Percentiles rank a stretch among this genome's conserved stretches.
phyloP scores from a whole-genome alignment of 495 filamentous ascomycete species.

The Aspergillus wentii region DNA sequence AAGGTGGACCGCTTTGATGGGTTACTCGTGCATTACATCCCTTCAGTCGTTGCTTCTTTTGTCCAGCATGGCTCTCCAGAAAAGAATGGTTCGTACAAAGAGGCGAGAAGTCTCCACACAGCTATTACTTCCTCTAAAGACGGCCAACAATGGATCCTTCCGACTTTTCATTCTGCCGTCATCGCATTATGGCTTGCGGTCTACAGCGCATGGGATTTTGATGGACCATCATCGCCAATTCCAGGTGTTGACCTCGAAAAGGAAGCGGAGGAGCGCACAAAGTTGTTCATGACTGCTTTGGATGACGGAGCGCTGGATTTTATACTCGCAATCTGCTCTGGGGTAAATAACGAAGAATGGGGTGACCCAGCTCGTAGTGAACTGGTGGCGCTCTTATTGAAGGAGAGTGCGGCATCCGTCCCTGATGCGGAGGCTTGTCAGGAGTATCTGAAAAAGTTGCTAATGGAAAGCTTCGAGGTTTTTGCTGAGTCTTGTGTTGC shows the following conservation, averaged over 20 bases:
- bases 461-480: slow-evolving; percentile 77
- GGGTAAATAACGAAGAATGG: slow-evolving; percentile 71
- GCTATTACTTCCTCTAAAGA: slow-evolving; percentile 59
- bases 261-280: slow-evolving; percentile 64
- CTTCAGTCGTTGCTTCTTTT: slow-evolving; percentile 67
- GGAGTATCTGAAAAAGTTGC: slow-evolving; percentile 54
- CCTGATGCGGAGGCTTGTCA: slow-evolving; percentile 59
- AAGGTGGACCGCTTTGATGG: slow-evolving; percentile 69
- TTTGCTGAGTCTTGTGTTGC: slow-evolving; percentile 89
- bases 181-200: slow-evolving; percentile 82
- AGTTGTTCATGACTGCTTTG: slow-evolving; percentile 68
- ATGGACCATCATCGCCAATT: slow-evolving; percentile 50
- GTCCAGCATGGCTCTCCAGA: slow-evolving; percentile 71
- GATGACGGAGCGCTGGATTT: slow-evolving; percentile 92
- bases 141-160: slow-evolving; percentile 59
- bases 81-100: slow-evolving; percentile 49
- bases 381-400: slow-evolving; percentile 70
- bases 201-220: slow-evolving; percentile 84
- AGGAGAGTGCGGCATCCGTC: slow-evolving; percentile 63
- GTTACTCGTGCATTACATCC: slow-evolving; percentile 70
- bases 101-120: slow-evolving; percentile 66
- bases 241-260: slow-evolving; percentile 53
- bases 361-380: slow-evolving; percentile 72
- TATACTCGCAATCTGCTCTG: slow-evolving; percentile 75
- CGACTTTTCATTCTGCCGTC: slow-evolving; percentile 70